Evolutionary conservation across 257 asterid genomes (phyloP).

Genomic region (Solanum medicagineum): DNA sequence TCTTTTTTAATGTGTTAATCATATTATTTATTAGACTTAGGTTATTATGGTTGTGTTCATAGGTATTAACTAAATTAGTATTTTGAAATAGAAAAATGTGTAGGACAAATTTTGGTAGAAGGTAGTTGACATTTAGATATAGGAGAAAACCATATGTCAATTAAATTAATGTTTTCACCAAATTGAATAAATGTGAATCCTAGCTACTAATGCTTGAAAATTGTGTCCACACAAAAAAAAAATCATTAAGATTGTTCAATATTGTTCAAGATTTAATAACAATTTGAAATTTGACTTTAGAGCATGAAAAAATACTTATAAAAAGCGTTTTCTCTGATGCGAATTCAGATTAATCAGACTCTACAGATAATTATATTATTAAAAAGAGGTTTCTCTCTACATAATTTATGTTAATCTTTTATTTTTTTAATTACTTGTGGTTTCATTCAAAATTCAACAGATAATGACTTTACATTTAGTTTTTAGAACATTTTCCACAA

Average conservation of each 20-base stretch:
- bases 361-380: neutral
- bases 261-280: neutral
- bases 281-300: fast-evolving
- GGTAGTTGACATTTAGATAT: neutral
- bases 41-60: neutral
- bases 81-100: neutral
- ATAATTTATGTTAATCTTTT: neutral
- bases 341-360: neutral
- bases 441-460: neutral
- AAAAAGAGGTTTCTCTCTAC: neutral
- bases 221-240: neutral
- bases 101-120: neutral
- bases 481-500: neutral
- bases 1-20: neutral
- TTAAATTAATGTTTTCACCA: neutral
- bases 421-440: neutral
- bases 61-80: neutral
- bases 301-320: too few species aligned
- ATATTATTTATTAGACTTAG: neutral
- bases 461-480: neutral
- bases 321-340: fast-evolving
- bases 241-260: neutral
- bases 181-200: neutral
- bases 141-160: neutral
- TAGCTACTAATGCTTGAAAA: neutral